Base-by-base conservation (phyloP, 2,329 filamentous ascomycete genomes). In the Fusarium sp. region DNA sequence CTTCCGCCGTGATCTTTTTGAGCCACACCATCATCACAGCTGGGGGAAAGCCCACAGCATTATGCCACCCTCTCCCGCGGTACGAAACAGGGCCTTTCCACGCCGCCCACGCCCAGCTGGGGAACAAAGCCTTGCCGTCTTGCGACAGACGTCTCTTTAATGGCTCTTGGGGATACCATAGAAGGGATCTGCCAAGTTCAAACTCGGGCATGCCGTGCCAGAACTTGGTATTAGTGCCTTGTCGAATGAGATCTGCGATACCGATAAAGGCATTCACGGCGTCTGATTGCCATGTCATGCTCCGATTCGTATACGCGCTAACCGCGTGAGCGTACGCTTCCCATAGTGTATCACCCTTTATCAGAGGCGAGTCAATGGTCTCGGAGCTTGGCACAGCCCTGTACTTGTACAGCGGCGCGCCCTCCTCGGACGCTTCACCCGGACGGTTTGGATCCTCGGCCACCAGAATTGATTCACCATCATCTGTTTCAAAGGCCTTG, bases 181-280 rank as follows among this genome's bases (percentile, higher is more conserved):
- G 13, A 3, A 61, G 45, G 14, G 56, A 55, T 13, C 29, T 9
- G 0, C 14, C 32, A 2, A 61, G 19, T 6, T 41, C 32, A 39
- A 61, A 61, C 11, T 61, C 57, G 0, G 57, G 57, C 42, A 61
- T 49, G 2, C 45, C 57, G 9, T 56, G 41, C 57, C 57, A 61
- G 32, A 61, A 61, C 21, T 44, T 61, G 23, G 56, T 61, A 21
- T 61, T 61, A 3, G 51, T 44, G 1, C 56, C 57, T 2, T 38
- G 37, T 1, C 50, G 36, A 3, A 61, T 61, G 3, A 61, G 50
- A 6, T 61, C 57, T 0, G 57, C 32, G 4, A 61, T 61, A 44
- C 57, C 57, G 3, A 61, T 33, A 25, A 61, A 61, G 14, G 56
- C 50, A n/a, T 56, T 61, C 8, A 56, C 56, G 7, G 39, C 56